phyloP scores from a whole-genome alignment of 495 filamentous ascomycete genomes.

The Cladorrhinum samala region DNA sequence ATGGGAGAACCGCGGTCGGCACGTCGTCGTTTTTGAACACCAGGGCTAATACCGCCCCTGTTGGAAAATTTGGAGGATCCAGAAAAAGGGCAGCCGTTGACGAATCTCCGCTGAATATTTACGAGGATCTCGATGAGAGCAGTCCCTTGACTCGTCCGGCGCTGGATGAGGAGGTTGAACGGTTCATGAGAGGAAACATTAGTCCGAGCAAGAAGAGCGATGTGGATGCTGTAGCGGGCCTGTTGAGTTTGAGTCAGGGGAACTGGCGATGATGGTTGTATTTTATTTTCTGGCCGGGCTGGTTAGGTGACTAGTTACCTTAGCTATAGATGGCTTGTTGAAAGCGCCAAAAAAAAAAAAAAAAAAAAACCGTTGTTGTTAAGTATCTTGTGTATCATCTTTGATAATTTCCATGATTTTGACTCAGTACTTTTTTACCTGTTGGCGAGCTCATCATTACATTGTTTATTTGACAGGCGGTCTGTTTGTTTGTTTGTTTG shows the following conservation, averaged over 20 bases:
- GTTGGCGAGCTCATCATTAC: too few relatives aligned
- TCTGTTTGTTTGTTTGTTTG: too few relatives aligned
- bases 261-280: conserved; percentile 41
- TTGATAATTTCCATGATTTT: too few relatives aligned
- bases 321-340: too few relatives aligned
- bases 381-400: too few relatives aligned
- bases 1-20: too few relatives aligned
- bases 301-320: too few relatives aligned
- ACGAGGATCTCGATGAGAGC: conserved; percentile 32
- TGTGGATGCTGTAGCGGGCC: conserved; percentile 70
- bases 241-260: conserved; percentile 63
- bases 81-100: conserved; percentile 4
- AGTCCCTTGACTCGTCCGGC: background rate
- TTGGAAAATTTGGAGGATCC: background rate
- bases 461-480: too few relatives aligned
- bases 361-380: too few relatives aligned
- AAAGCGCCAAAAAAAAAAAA: too few relatives aligned
- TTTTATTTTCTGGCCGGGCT: background rate
- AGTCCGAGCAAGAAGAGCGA: conserved; percentile 59
- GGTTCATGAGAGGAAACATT: conserved; percentile 58
- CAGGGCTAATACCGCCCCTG: conserved; percentile 32
- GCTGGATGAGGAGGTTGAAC: conserved; percentile 50
- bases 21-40: conserved; percentile 16
- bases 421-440: too few relatives aligned
- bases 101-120: conserved; percentile 29